These are phyloP conservation scores for Pseudocercospora eumusae DNA, from an alignment of 2,329 filamentous ascomycete species.

Conservation along the genomic window DNA sequence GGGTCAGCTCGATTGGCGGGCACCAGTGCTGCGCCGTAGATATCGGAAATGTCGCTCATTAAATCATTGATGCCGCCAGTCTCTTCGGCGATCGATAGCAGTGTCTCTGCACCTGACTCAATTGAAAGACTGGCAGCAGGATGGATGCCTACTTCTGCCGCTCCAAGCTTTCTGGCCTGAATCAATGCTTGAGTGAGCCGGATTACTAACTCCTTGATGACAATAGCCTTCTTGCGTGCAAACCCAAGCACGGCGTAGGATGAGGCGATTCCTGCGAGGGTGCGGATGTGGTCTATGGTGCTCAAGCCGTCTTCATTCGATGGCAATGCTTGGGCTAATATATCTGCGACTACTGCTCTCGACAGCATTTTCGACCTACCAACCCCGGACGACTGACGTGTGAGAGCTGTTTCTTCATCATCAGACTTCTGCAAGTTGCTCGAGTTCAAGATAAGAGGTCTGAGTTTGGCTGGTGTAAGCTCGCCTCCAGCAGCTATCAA, in stretches of 20 bases:
- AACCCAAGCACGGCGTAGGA: constrained; percentile 78
- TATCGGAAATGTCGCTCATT: constrained; percentile 29
- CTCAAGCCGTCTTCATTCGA: constrained; percentile 36
- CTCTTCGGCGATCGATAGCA: constrained; percentile 27
- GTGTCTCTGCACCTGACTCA: constrained; percentile 53
- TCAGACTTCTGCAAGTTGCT: background rate
- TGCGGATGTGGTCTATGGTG: constrained; percentile 57
- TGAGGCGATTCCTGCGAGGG: constrained; percentile 83
- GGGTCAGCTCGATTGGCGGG: constrained; percentile 10
- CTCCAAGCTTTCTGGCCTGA: constrained; percentile 86
- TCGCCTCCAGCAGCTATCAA: constrained; percentile 66
- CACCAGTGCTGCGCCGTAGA: constrained; percentile 33
- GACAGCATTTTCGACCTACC: constrained; percentile 18
- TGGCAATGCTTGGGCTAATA: constrained; percentile 32
- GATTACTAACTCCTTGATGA: constrained; percentile 80
- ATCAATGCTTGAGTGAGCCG: constrained; percentile 82
- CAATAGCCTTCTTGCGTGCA: constrained; percentile 85
- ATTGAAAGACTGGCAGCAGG: constrained; percentile 83
- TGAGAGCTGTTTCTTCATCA: constrained; percentile 2
- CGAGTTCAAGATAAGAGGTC: constrained; percentile 14
- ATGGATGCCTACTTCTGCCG: constrained; percentile 94
- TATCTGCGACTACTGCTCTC: constrained; percentile 26
- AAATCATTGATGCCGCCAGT: constrained; percentile 33
- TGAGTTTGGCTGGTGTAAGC: constrained; percentile 45
- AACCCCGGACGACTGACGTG: constrained; percentile 5